phyloP scores from a whole-genome alignment of 2,329 filamentous ascomycete species.

The Parastagonospora avenae region DNA sequence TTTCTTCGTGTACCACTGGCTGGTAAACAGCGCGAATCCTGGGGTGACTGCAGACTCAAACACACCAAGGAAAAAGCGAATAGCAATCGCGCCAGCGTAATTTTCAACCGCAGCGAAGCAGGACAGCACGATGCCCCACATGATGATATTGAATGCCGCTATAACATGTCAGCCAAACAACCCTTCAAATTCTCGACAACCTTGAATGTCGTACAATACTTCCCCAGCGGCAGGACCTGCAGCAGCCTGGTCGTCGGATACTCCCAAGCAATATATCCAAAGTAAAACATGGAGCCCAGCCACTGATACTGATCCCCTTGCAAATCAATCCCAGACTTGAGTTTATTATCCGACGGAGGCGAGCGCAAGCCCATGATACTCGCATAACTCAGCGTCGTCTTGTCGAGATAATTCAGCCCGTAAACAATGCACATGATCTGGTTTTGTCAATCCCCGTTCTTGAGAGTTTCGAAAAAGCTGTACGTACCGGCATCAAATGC shows the following conservation, averaged over 20 bases:
- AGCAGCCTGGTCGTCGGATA: conserved; percentile 70
- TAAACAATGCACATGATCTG: conserved; percentile 62
- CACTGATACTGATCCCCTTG: conserved; percentile 59
- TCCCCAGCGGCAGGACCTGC: conserved; percentile 67
- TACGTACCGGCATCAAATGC: conserved; percentile 64
- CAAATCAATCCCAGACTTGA: conserved; percentile 50
- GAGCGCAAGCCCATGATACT: conserved; percentile 56
- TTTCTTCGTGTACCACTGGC: conserved; percentile 73
- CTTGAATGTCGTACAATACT: conserved; percentile 55
- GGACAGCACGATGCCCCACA: conserved; percentile 66
- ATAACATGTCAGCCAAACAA: conserved; percentile 2
- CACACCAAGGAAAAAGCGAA: conserved; percentile 71
- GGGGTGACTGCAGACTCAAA: conserved; percentile 73
- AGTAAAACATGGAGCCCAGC: conserved; percentile 58
- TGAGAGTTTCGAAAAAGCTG: too few relatives aligned
- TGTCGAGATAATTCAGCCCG: conserved; percentile 66
- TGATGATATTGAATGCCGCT: conserved; percentile 64
- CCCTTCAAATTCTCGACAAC: background rate
- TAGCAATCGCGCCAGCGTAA: conserved; percentile 65
- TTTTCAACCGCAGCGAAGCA: conserved; percentile 67
- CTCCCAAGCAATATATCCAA: conserved; percentile 64
- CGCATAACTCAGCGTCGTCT: conserved; percentile 60
- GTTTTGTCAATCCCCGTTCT: background rate
- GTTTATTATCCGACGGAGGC: conserved; percentile 32
- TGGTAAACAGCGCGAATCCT: conserved; percentile 70